Evolutionary conservation across 257 asterid genomes (phyloP).

Genomic region (Solanum rostratum): DNA sequence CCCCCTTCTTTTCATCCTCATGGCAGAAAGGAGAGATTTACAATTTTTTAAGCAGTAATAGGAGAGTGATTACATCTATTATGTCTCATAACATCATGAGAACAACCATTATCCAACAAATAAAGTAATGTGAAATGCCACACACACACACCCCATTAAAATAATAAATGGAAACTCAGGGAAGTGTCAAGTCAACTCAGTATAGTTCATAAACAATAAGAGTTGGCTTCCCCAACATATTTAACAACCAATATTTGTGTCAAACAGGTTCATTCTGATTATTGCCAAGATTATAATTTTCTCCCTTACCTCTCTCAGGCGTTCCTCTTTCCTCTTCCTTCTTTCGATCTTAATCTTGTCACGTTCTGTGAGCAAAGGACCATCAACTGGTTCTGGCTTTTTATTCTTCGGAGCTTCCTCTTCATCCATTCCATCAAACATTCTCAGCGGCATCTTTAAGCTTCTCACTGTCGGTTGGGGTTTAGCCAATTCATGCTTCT

Average conservation of each 20-base stretch:
- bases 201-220: neutral
- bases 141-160: neutral
- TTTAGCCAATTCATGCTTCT: slow-evolving; percentile 84
- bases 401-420: slow-evolving; percentile 72
- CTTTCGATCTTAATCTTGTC: slow-evolving; percentile 91
- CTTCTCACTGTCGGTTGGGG: slow-evolving; percentile 88
- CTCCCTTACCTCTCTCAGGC: slow-evolving; percentile 75
- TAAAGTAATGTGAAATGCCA: neutral
- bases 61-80: neutral
- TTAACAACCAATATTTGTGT: neutral
- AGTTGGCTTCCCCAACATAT: neutral
- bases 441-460: slow-evolving; percentile 79
- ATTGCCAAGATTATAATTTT: neutral
- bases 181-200: neutral
- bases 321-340: slow-evolving; percentile 93
- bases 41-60: neutral
- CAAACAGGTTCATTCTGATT: neutral
- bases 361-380: slow-evolving; percentile 92
- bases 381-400: slow-evolving; percentile 92
- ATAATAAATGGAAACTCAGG: neutral
- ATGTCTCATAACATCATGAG: neutral
- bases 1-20: neutral
- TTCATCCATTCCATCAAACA: slow-evolving; percentile 98
- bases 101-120: neutral
- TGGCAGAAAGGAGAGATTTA: neutral